Percentiles rank a stretch among this genome's conserved stretches.
Evolutionary conservation across 2,329 filamentous ascomycete species (phyloP).

Genomic region (Alternaria angustiovoidea): DNA sequence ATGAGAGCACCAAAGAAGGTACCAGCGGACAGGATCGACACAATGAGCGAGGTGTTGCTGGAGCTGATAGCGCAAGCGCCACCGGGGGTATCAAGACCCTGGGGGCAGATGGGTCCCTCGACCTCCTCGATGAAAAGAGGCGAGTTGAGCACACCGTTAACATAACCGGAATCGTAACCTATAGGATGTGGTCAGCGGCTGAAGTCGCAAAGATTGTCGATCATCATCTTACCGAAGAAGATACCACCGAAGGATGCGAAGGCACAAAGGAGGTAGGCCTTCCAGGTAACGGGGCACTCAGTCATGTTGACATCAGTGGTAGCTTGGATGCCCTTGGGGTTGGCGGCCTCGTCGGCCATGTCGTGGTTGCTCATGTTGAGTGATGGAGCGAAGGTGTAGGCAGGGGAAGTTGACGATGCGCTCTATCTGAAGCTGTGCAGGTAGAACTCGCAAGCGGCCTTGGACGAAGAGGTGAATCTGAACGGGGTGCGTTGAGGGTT

Average conservation of each 20-base stretch:
- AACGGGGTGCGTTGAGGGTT: constrained; percentile 1
- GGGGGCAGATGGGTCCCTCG: constrained; percentile 46
- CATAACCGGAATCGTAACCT: constrained; percentile 80
- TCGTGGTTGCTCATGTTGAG: background rate
- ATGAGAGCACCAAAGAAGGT: constrained; percentile 78
- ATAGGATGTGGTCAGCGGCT: background rate
- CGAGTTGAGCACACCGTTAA: constrained; percentile 68
- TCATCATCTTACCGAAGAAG: constrained; percentile 62
- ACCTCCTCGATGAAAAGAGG: constrained; percentile 47
- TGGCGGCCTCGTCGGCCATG: constrained; percentile 5
- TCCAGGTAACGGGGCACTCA: constrained; percentile 59
- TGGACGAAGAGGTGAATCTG: background rate
- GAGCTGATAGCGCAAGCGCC: constrained; percentile 2
- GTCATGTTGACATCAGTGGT: constrained; percentile 6
- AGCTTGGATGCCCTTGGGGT: constrained; percentile 5
- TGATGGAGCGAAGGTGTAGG: background rate
- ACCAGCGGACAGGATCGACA: constrained; percentile 83
- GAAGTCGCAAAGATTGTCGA: background rate
- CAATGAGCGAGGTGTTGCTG: constrained; percentile 72
- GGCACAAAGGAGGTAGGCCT: constrained; percentile 56
- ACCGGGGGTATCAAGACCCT: background rate
- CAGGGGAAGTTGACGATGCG: background rate
- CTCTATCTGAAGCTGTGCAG: constrained; percentile 1
- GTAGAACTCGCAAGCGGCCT: constrained; percentile 5
- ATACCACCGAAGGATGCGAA: constrained; percentile 64